Evolutionary conservation across 2,329 filamentous ascomycete species (phyloP), one percentile per base, ranked within the genome.

Genomic region (Zarea fungicola): DNA sequence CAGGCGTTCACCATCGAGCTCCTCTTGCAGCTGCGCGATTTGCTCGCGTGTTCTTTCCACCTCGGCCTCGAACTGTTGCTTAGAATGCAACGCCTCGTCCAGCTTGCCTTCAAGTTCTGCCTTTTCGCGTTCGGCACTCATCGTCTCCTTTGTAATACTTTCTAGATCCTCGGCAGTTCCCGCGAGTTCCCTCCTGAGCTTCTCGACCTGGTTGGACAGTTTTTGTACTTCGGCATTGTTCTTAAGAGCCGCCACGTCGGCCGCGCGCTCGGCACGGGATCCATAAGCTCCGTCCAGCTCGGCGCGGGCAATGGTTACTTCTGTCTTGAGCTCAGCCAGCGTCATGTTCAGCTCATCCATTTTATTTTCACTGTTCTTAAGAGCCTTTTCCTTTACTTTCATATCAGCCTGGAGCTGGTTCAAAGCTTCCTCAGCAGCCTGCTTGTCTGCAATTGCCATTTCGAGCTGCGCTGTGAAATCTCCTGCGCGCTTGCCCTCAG

Each of bases 221-320:
- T 72, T 70, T 48, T 64, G 56, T 36, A 72, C 64, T 58, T 78
- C 72, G n/a, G 58, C 62, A 49, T 67, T 68, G 49, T 65, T 71
- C 63, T 78, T 76, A 56, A 75, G 66, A 39, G 76, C 76, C 1
- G 79, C 79, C 18, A 75, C 74, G 55, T 81, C 78, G 11, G 76
- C 75, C 18, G 79, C 78, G 19, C 80, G 76, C 64, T 83, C 73
- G 50, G 76, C 73, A 51, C 78, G 74, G 50, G 75, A 74, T 50
- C 79, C 79, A 60, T 82, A 81, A 22, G 79, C 79, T 49, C 77
- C 77, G 54, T 83, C 80, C 25, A 83, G 72, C 62, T 83, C 80
- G 16, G 80, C 80, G 58, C 78, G 76, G 43, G 77, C 76, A 57
- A 82, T 74, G 39, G 78, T 80, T 51, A 80, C 69, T 58, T 83